Conservation (phyloP, 441 rosid genomes). For the Aleurites moluccanus region DNA sequence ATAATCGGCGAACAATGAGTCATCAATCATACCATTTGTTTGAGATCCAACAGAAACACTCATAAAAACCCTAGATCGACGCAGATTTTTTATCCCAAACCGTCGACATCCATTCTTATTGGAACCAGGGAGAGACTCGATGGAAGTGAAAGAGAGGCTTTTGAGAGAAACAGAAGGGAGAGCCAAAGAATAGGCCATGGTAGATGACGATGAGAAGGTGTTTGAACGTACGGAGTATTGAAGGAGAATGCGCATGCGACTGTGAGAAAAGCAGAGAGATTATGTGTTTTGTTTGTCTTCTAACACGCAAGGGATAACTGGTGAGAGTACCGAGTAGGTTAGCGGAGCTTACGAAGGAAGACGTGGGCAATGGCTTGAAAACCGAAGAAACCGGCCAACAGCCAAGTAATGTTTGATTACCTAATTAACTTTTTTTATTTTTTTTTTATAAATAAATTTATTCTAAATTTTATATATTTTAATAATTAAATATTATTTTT, state of each 20-base stretch:
- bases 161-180: conserved; percentile 48
- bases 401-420: no score
- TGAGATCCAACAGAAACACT: conserved; percentile 69
- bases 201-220: conserved; percentile 11
- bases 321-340: background rate
- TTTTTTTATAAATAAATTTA: no score
- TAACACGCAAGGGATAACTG: conserved; percentile 2
- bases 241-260: conserved; percentile 3
- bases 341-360: conserved; percentile 58
- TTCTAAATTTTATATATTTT: no score
- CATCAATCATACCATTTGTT: conserved; percentile 35
- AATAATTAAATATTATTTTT: no score
- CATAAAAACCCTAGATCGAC: conserved; percentile 63
- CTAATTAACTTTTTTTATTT: no score
- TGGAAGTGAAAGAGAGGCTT: conserved; percentile 27
- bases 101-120: conserved; percentile 33
- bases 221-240: conserved; percentile 33
- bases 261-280: background rate
- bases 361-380: conserved; percentile 28
- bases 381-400: background rate
- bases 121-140: conserved; percentile 22
- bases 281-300: background rate
- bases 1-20: conserved; percentile 72
- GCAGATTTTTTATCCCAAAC: conserved; percentile 29
- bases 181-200: conserved; percentile 47